phyloP scores from a whole-genome alignment of 345 rosid genomes.

The Dipteronia dyeriana region DNA sequence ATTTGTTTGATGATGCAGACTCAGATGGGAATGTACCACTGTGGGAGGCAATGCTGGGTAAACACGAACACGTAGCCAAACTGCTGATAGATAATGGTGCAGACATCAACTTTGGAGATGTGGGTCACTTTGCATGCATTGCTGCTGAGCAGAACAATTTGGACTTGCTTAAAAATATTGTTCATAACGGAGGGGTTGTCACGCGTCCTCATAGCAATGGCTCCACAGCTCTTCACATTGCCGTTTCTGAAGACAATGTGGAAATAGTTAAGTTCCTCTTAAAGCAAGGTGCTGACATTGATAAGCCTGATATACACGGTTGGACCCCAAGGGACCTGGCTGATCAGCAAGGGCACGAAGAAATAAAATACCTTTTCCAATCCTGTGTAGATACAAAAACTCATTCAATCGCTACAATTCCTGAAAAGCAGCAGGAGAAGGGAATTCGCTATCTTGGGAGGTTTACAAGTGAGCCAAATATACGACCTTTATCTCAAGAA shows the following conservation, averaged over 20 bases:
- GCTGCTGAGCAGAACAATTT: constrained; percentile 74
- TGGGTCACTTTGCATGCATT: constrained; percentile 69
- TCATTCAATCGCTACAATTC: constrained; percentile 39
- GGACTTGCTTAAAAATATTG: constrained; percentile 59
- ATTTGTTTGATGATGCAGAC: constrained; percentile 42
- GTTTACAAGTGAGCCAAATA: constrained; percentile 71
- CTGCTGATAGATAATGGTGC: constrained; percentile 51
- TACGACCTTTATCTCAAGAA: constrained; percentile 37
- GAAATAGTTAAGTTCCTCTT: constrained; percentile 72
- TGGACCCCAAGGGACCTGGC: constrained; percentile 81
- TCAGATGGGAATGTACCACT: constrained; percentile 68
- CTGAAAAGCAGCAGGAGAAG: constrained; percentile 48
- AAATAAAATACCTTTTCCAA: constrained; percentile 56
- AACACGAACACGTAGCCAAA: constrained; percentile 54
- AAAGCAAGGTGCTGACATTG: constrained; percentile 63
- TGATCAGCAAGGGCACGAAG: constrained; percentile 86
- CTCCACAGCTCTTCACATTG: constrained; percentile 74
- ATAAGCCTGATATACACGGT: constrained; percentile 55
- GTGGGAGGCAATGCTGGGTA: constrained; percentile 79
- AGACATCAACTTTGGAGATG: constrained; percentile 56
- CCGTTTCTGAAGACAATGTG: constrained; percentile 72
- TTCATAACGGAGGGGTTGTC: constrained; percentile 53
- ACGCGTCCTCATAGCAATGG: constrained; percentile 52
- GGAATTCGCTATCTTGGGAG: constrained; percentile 57
- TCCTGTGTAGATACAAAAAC: constrained; percentile 35